Conservation (phyloP, 163 green algal species). For the Chlorella variabilis region DNA sequence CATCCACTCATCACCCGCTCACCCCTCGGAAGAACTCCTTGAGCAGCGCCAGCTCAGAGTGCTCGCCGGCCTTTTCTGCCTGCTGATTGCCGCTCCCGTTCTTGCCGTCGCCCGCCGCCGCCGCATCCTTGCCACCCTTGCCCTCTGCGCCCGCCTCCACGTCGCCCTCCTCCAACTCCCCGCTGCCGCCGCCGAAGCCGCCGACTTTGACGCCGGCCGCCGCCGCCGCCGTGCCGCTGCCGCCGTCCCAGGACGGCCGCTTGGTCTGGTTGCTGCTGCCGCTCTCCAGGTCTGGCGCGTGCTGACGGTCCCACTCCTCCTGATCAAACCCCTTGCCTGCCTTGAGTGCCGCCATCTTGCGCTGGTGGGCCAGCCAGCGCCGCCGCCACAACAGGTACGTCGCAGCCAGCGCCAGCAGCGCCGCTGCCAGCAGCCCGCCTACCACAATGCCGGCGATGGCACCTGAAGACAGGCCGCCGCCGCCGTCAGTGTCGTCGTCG, state of each 20-base stretch:
- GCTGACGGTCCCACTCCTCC: background rate
- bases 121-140: background rate
- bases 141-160: background rate
- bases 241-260: no score
- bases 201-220: background rate
- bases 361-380: conserved; percentile 21
- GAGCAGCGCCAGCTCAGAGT: background rate
- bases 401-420: conserved; percentile 2
- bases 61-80: background rate
- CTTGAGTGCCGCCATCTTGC: background rate
- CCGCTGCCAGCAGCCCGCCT: background rate
- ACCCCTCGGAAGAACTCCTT: background rate
- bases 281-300: background rate
- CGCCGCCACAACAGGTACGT: conserved; percentile 19
- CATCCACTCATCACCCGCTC: background rate
- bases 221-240: no score
- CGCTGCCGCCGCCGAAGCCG: background rate
- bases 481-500: background rate
- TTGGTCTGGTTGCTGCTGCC: background rate
- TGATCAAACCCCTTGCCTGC: background rate
- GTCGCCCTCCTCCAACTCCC: background rate
- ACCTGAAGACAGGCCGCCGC: conserved; percentile 1
- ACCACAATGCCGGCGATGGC: conserved; percentile 21
- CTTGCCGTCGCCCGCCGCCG: background rate
- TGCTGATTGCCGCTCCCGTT: background rate